Conservation (phyloP, 2,329 filamentous ascomycete species). For the Chaetomiaceae sp. region DNA sequence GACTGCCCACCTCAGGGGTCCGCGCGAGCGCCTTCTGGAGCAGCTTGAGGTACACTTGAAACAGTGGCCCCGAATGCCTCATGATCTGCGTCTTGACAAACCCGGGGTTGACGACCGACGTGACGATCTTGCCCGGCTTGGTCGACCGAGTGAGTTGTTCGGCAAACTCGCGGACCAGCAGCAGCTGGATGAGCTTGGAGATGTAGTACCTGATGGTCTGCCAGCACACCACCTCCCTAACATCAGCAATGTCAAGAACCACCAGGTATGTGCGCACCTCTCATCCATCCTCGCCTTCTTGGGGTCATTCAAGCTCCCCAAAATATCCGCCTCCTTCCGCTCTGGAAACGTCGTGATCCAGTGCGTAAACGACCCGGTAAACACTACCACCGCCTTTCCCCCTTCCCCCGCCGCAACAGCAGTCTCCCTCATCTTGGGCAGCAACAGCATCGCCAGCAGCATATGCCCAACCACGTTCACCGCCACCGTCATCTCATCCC, state of each 20-base stretch:
- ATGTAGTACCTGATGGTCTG: slow-evolving; percentile 21
- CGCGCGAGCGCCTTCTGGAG: not conserved
- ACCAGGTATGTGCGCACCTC: too few relatives aligned
- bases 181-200: slow-evolving; percentile 19
- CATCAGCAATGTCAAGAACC: not conserved
- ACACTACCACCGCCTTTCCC: not conserved
- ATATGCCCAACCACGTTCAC: slow-evolving; percentile 52
- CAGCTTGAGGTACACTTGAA: slow-evolving; percentile 5
- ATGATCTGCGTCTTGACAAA: slow-evolving; percentile 15
- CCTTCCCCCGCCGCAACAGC: slow-evolving; percentile 21
- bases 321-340: slow-evolving; percentile 5
- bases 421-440: slow-evolving; percentile 47
- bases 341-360: slow-evolving; percentile 15
- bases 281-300: slow-evolving; percentile 8
- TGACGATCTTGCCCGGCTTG: slow-evolving; percentile 13
- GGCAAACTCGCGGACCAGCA: slow-evolving; percentile 14
- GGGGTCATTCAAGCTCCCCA: slow-evolving; percentile 3
- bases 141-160: slow-evolving; percentile 5
- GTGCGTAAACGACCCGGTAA: slow-evolving; percentile 12
- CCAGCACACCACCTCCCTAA: too few relatives aligned
- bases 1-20: not conserved
- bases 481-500: slow-evolving; percentile 44
- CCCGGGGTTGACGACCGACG: slow-evolving; percentile 14
- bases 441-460: slow-evolving; percentile 43
- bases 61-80: slow-evolving; percentile 1